phyloP scores from a whole-genome alignment of 1,139 yeast genomes.

The Nematodospora anomalae region DNA sequence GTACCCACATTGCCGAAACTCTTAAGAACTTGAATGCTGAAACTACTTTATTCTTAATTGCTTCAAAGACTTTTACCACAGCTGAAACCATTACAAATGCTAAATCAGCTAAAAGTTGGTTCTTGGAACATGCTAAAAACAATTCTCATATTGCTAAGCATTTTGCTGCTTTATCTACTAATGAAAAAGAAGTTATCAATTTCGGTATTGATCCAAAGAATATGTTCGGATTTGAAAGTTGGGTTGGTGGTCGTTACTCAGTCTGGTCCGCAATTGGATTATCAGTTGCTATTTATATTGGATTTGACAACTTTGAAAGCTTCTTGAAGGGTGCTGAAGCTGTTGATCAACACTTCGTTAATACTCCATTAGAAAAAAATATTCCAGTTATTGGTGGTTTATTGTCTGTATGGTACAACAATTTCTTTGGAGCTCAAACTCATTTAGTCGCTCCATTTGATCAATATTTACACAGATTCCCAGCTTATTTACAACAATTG shows the following conservation, averaged over 20 bases:
- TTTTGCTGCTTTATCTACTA: conserved; percentile 94
- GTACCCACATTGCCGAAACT: conserved; percentile 94
- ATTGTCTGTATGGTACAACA: conserved; percentile 95
- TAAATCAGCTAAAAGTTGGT: conserved; percentile 92
- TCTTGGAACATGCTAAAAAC: conserved; percentile 70
- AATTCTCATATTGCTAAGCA: conserved; percentile 84
- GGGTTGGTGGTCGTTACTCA: conserved; percentile 99
- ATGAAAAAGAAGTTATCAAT: conserved; percentile 84
- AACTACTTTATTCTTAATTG: conserved; percentile 90
- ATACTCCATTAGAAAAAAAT: conserved; percentile 84
- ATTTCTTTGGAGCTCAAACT: conserved; percentile 96
- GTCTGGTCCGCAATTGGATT: conserved; percentile 99
- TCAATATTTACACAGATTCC: conserved; percentile 98
- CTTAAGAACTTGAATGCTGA: conserved; percentile 78
- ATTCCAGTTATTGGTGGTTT: conserved; percentile 93
- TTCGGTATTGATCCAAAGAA: conserved; percentile 96
- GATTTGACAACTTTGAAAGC: conserved; percentile 86
- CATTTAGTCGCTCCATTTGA: conserved; percentile 98
- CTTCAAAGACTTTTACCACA: conserved; percentile 98
- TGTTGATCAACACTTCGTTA: conserved; percentile 83
- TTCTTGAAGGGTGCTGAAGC: conserved; percentile 98
- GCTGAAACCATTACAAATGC: conserved; percentile 98
- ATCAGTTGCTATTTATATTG: conserved; percentile 91
- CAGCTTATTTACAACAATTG: conserved; percentile 97
- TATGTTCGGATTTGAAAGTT: conserved; percentile 97